Conservation (phyloP, 2,329 filamentous ascomycete genomes). For the Pseudogymnoascus pannorum region DNA sequence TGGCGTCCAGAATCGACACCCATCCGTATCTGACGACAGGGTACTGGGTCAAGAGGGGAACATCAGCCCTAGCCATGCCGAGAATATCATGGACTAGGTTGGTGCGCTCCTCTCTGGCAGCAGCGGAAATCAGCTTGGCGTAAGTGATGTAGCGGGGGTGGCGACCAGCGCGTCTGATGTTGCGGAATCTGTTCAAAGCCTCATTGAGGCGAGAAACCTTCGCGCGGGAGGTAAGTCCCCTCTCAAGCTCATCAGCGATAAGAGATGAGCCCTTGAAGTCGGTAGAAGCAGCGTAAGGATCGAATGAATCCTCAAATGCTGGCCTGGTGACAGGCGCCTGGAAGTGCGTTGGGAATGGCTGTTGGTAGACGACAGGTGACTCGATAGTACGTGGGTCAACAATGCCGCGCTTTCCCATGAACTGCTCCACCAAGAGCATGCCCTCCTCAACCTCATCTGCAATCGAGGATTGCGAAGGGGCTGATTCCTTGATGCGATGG, state of each 20-base stretch:
- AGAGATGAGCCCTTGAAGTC: constrained; percentile 90
- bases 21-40: constrained; percentile 87
- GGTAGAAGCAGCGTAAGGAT: constrained; percentile 83
- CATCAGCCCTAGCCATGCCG: constrained; percentile 79
- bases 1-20: constrained; percentile 92
- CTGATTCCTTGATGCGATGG: constrained; percentile 63
- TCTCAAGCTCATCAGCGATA: constrained; percentile 86
- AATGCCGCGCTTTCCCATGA: constrained; percentile 51
- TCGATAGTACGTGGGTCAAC: constrained; percentile 46
- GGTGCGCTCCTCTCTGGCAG: constrained; percentile 76
- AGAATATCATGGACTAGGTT: constrained; percentile 80
- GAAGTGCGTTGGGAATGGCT: constrained; percentile 46
- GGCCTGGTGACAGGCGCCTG: constrained; percentile 45
- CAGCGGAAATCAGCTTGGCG: constrained; percentile 86
- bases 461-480: constrained; percentile 46
- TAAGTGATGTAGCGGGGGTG: constrained; percentile 96
- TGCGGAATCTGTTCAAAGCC: constrained; percentile 75
- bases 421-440: constrained; percentile 58
- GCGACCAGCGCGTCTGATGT: constrained; percentile 85
- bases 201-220: constrained; percentile 70
- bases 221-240: constrained; percentile 54
- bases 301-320: constrained; percentile 72
- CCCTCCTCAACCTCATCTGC: constrained; percentile 82
- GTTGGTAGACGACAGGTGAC: constrained; percentile 38
- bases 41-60: constrained; percentile 78